phyloP scores from a whole-genome alignment of 495 filamentous ascomycete genomes.

The Penicillium lividum region DNA sequence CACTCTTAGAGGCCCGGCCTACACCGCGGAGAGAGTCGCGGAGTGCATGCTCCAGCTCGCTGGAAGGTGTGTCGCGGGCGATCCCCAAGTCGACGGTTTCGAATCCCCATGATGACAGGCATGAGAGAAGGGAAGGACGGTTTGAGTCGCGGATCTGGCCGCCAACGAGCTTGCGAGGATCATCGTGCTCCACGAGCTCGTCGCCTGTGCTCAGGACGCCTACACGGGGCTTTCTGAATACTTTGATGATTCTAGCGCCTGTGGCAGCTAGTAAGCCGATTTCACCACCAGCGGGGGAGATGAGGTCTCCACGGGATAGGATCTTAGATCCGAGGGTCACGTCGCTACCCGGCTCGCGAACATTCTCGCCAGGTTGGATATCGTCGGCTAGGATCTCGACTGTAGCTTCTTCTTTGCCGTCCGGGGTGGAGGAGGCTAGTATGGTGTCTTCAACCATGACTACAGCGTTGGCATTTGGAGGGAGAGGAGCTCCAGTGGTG shows the following conservation, averaged over 20 bases:
- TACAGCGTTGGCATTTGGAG: conserved; percentile 83
- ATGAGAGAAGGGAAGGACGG: conserved; percentile 78
- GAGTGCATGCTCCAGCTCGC: conserved; percentile 74
- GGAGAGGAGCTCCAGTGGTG: conserved; percentile 91
- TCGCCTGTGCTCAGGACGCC: conserved; percentile 94
- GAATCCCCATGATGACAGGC: conserved; percentile 73
- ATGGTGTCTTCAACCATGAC: conserved; percentile 97
- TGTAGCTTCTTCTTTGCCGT: conserved; percentile 80
- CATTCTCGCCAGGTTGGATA: conserved; percentile 80
- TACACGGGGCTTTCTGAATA: conserved; percentile 75
- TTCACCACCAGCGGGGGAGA: conserved; percentile 85
- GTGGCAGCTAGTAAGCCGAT: conserved; percentile 86
- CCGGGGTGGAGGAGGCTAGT: conserved; percentile 69
- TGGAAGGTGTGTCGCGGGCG: conserved; percentile 69
- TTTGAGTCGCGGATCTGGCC: conserved; percentile 96
- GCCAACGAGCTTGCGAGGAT: conserved; percentile 59
- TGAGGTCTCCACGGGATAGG: conserved; percentile 70
- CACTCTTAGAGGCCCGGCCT: conserved; percentile 35
- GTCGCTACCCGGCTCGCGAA: conserved; percentile 90
- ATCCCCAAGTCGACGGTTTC: conserved; percentile 85
- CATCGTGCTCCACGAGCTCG: conserved; percentile 80
- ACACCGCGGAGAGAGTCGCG: conserved; percentile 66
- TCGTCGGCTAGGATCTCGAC: conserved; percentile 79
- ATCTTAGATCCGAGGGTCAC: conserved; percentile 67
- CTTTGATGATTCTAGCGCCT: conserved; percentile 68